Evolutionary conservation across 768 basidiomycete species (phyloP), one percentile per base, ranked within the genome.

Genomic region (Lactarius sanguifluus): DNA sequence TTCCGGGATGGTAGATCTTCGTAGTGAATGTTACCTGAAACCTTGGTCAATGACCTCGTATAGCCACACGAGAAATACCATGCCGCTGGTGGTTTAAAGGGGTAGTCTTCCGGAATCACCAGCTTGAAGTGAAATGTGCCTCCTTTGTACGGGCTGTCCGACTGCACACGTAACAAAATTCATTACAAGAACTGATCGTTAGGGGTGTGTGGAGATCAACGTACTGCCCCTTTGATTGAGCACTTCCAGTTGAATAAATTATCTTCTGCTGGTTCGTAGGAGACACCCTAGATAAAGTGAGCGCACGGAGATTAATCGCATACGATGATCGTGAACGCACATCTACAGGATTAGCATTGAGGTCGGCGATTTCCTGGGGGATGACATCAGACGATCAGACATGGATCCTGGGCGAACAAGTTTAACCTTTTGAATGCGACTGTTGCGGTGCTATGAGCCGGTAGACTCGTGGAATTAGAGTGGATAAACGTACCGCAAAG

Each of bases 1-100:
- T 90, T 43, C 93, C 92, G 32, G 92, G 92, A 76, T 94, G 92
- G 74, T 94, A 94, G 56, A 94, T 89, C 82, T 87, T 93, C 63
- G 92, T 94, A 47, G 80, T 85, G 76, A 94, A 94, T 43, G 84
- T 86, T 50, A 94, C 90, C 92, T 94, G 66, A 43, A 32, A 41
- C 69, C 50, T 52, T 25, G 50, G 25, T 52, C 71, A 28, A 40
- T 52, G 8, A 45, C 50, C 36, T 56, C 15, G 34, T 45, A 38
- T 9, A 41, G 38, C 20, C 16, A 4, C 23, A 36, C 5, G 43
- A 56, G 12, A 40, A 18, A 32, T 30, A 25, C 68, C 80, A 71
- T 77, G 92, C 91, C 64, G 82, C 81, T 43, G 92, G 92, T 4
- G 93, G 85, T 76, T 94, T 94, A 85, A 94, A 94, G 9, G 93